These are phyloP conservation scores for Skeletonema tropicum DNA, from an alignment of 108 stramenopile genomes.

Conservation along the genomic window DNA sequence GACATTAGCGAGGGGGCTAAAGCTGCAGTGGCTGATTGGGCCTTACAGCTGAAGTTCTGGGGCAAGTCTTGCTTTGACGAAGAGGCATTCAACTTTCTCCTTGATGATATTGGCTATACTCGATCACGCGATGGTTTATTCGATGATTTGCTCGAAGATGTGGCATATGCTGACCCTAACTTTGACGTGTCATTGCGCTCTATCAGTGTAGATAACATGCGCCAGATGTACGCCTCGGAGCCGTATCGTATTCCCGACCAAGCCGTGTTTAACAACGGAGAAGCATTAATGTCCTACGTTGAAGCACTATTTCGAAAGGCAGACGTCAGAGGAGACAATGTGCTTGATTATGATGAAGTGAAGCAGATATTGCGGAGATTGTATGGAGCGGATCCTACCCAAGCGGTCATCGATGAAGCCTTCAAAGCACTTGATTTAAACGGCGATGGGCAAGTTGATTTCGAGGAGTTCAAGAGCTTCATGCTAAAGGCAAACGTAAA, in stretches of 20 bases:
- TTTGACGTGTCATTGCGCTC: background rate
- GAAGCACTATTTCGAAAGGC: background rate
- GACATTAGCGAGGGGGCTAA: background rate
- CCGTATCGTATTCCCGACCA: background rate
- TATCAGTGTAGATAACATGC: background rate
- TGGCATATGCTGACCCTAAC: background rate
- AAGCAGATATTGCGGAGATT: background rate
- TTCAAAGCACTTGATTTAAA: constrained; percentile 40
- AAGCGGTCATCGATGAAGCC: constrained; percentile 24
- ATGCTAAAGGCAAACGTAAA: constrained; percentile 11
- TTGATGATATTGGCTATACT: constrained; percentile 11
- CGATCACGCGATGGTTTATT: background rate
- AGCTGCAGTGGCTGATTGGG: background rate
- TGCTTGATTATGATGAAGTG: background rate
- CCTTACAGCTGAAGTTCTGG: background rate
- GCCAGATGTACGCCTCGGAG: background rate
- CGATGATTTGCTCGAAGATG: background rate
- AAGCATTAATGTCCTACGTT: background rate
- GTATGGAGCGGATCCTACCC: constrained; percentile 30
- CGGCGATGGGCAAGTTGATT: constrained; percentile 30
- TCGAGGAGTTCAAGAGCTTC: constrained; percentile 36
- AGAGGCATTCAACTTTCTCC: constrained; percentile 5
- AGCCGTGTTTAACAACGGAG: constrained; percentile 1
- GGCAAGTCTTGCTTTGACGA: background rate
- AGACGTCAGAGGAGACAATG: background rate